Evolutionary conservation across 148 eudicot genomes (phyloP).

Genomic region (Drosera capensis): DNA sequence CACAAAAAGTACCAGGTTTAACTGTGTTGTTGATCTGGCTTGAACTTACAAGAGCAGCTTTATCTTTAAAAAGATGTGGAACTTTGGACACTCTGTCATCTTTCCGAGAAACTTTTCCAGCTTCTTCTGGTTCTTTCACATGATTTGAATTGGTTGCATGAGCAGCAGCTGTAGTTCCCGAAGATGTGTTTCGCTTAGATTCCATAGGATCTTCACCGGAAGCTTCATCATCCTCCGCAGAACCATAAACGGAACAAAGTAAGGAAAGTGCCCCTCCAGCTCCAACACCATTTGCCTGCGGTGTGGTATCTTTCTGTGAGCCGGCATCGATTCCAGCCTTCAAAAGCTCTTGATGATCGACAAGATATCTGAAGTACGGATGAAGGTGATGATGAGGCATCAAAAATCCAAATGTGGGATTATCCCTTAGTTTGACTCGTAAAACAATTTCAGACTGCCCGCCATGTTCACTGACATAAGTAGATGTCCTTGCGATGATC

Average conservation of each 20-base stretch:
- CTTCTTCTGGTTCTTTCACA: constrained; percentile 10
- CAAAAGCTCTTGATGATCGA: constrained; percentile 62
- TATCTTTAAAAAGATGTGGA: constrained; percentile 27
- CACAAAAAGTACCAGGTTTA: constrained; percentile 27
- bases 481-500: constrained; percentile 92
- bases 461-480: constrained; percentile 76
- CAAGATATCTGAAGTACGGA: constrained; percentile 88
- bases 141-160: constrained; percentile 12
- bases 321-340: constrained; percentile 37
- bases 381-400: constrained; percentile 93
- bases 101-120: constrained; percentile 12
- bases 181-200: constrained; percentile 16
- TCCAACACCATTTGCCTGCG: constrained; percentile 13
- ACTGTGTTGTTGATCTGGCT: constrained; percentile 16
- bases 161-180: constrained; percentile 15
- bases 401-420: constrained; percentile 93
- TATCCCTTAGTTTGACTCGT: constrained; percentile 94
- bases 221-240: constrained; percentile 81
- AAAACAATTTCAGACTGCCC: constrained; percentile 93
- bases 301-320: constrained; percentile 20
- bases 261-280: constrained; percentile 66
- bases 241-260: constrained; percentile 81
- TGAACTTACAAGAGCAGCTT: constrained; percentile 23
- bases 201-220: constrained; percentile 17
- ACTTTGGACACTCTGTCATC: constrained; percentile 21